Evolutionary conservation across 306 rosid species (phyloP).

Genomic region (Astragalus glycyphyllos): DNA sequence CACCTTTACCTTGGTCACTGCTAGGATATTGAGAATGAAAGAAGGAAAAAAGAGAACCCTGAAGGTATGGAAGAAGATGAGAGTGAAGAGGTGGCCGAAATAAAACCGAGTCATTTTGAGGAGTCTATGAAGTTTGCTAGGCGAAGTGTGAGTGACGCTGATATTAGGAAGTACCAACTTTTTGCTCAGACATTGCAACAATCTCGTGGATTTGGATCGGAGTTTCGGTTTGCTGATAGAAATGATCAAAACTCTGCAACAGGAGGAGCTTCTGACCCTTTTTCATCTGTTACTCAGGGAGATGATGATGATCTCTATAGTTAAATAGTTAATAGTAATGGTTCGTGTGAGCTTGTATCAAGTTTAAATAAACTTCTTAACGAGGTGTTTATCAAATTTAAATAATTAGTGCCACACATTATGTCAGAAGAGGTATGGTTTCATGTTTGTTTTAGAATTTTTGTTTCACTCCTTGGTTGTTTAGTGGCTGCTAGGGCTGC

Average conservation of each 20-base stretch:
- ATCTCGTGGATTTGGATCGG: slow-evolving; percentile 69
- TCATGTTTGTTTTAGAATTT: no score
- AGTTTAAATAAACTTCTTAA: no score
- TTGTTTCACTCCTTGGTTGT: no score
- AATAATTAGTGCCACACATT: no score
- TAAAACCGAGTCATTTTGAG: slow-evolving; percentile 69
- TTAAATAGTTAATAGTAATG: slow-evolving; percentile 15
- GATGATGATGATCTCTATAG: slow-evolving; percentile 70
- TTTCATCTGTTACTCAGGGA: slow-evolving; percentile 54
- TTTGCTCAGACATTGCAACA: slow-evolving; percentile 77
- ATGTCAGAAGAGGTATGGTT: no score
- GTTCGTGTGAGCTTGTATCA: no score
- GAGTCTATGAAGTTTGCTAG: slow-evolving; percentile 79
- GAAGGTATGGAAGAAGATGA: slow-evolving; percentile 77
- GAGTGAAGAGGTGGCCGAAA: slow-evolving; percentile 52
- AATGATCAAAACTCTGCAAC: slow-evolving; percentile 41
- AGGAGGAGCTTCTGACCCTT: slow-evolving; percentile 56
- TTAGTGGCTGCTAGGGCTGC: no score
- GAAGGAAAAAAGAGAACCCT: slow-evolving; percentile 52
- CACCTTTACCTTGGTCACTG: slow-evolving; percentile 2
- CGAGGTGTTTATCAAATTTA: no score
- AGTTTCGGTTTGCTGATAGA: slow-evolving; percentile 61
- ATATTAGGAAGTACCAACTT: slow-evolving; percentile 68
- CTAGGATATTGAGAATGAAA: slow-evolving; percentile 68
- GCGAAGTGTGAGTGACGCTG: slow-evolving; percentile 73